phyloP scores from a whole-genome alignment of 2,329 filamentous ascomycete species.

The Helotiales sp. region DNA sequence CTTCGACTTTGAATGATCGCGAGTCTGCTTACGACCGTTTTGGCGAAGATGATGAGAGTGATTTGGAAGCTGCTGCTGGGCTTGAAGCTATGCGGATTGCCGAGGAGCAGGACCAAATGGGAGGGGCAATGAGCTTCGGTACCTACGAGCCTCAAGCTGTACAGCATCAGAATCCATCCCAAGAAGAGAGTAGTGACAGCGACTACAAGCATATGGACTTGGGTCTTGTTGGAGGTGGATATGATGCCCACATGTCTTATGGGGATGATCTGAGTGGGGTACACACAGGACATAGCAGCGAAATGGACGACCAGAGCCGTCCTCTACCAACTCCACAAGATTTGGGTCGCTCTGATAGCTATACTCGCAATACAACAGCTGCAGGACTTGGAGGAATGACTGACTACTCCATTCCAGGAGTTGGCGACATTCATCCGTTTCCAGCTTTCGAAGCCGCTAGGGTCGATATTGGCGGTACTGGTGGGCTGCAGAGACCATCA shows the following conservation, averaged over 20 bases:
- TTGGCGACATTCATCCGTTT: slow-evolving; percentile 58
- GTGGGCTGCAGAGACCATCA: slow-evolving; percentile 76
- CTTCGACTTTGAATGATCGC: slow-evolving; percentile 44
- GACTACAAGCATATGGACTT: slow-evolving; percentile 74
- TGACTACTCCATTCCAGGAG: slow-evolving; percentile 43
- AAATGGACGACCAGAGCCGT: slow-evolving; percentile 46
- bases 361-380: slow-evolving; percentile 25
- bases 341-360: slow-evolving; percentile 31
- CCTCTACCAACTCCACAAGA: slow-evolving; percentile 49
- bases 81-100: slow-evolving; percentile 81
- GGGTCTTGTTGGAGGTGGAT: slow-evolving; percentile 72
- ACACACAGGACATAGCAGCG: slow-evolving; percentile 36
- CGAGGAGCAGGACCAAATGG: slow-evolving; percentile 72
- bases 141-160: slow-evolving; percentile 42
- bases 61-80: slow-evolving; percentile 83
- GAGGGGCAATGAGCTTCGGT: slow-evolving; percentile 54
- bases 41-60: slow-evolving; percentile 73
- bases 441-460: slow-evolving; percentile 44
- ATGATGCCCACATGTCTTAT: slow-evolving; percentile 60
- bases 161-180: slow-evolving; percentile 30
- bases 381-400: slow-evolving; percentile 35
- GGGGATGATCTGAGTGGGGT: slow-evolving; percentile 44
- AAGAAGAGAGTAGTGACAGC: slow-evolving; percentile 61
- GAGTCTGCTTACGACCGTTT: slow-evolving; percentile 42
- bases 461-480: slow-evolving; percentile 88